Evolutionary conservation across 2,329 filamentous ascomycete species (phyloP).

Genomic region (Calonectria crousiana): DNA sequence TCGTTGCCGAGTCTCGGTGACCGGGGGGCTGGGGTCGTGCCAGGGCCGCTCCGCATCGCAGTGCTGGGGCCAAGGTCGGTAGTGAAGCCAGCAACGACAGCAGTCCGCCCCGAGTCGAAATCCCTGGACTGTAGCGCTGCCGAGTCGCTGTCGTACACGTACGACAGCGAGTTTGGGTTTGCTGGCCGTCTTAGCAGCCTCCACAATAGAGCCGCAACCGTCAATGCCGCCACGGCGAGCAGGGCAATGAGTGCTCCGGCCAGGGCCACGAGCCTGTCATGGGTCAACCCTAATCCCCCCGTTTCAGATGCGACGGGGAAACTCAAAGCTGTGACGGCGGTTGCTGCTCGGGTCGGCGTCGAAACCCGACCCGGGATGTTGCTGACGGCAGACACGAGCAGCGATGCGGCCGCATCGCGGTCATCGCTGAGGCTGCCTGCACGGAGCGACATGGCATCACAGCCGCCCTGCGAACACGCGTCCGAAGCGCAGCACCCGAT

Average conservation of each 20-base stretch:
- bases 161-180: neutral
- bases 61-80: neutral
- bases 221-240: neutral
- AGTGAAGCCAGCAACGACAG: neutral
- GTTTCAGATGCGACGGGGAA: neutral
- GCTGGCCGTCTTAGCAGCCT: neutral
- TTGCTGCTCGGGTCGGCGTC: neutral
- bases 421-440: constrained; percentile 33
- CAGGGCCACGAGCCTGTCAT: neutral
- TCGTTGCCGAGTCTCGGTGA: neutral
- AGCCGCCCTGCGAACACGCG: constrained; percentile 33
- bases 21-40: neutral
- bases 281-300: constrained; percentile 11
- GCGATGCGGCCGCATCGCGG: neutral
- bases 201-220: neutral
- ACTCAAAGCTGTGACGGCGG: neutral
- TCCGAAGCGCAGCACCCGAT: constrained; percentile 53
- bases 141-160: neutral
- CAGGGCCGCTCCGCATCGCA: neutral
- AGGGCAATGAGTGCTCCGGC: constrained; percentile 1
- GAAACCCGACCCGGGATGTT: neutral
- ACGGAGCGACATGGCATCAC: constrained; percentile 25
- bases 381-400: constrained; percentile 9
- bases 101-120: neutral
- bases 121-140: neutral